Base-by-base conservation (phyloP, 352 stramenopile genomes). In the Pythium oligandrum region DNA sequence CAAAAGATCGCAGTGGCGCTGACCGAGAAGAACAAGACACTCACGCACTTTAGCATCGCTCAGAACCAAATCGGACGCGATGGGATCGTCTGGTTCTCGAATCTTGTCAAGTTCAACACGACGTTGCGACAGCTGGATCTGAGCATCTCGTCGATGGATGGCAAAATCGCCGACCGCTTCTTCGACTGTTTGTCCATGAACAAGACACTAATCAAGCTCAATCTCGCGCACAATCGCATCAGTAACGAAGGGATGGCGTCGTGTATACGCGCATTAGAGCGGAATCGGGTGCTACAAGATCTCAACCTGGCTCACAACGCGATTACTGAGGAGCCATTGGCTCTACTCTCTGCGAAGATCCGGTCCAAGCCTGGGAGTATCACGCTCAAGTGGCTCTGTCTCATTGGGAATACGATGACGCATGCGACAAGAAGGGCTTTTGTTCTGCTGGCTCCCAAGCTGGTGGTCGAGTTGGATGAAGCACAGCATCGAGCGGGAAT, bases 171-270 rank as follows among this genome's bases (percentile, higher is more conserved):
- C 5, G 59, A 68, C 30, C 67, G 73, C 4, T 86, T 92, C 55
- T 92, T 92, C 48, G 73, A 72, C 44, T 87, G 77, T 37, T 45
- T 92, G 5, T 62, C 57, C 2, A 79, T 85, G 66, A 92, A 90
- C 58, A 70, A 40, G 34, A 64, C 64, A 1, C 51, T 92, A 10
- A 48, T 61, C 31, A 73, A 73, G 40, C 61, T 92, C 31, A 74
- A 71, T 37, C 31, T 90, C 11, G 75, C 77, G 3, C 68, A 86
- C 59, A 92, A 92, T 40, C 74, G 70, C 9, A 86, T 92, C 34
- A 71, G 67, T 7, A 88, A 88, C 47, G 82, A 90, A 60, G 82
- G 82, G 3, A 69, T 88, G 46, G 71, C 75, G 53, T 78, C 71
- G 7, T 90, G 78, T 17, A 65, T 81, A 36, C 66, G 62, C 2